A percentile compares a stretch with the other conserved stretches of the same genome.
These are phyloP conservation scores for Hericium erinaceus DNA, from an alignment of 768 basidiomycete species.

Conservation along the genomic window DNA sequence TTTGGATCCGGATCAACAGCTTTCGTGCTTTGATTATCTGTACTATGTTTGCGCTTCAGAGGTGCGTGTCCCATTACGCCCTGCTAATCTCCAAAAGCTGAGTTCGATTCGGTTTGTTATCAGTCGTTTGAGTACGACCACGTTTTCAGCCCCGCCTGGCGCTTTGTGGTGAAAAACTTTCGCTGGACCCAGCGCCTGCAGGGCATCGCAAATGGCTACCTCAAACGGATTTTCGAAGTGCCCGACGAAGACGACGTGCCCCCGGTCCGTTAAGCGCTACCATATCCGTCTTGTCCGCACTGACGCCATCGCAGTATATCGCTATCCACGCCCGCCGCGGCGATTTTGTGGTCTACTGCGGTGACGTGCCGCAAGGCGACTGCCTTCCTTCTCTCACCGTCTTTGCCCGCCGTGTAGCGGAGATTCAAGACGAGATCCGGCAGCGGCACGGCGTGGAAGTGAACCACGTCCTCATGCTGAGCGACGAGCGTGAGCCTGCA, in stretches of 20 bases:
- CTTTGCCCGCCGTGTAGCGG: conserved; percentile 16
- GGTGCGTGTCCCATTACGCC: conserved; percentile 12
- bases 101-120: conserved; percentile 9
- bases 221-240: conserved; percentile 21
- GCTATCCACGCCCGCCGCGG: conserved; percentile 7
- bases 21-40: conserved; percentile 32
- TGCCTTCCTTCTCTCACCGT: conserved; percentile 32
- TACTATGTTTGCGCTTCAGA: conserved; percentile 28
- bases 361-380: conserved; percentile 19
- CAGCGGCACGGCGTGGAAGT: conserved; percentile 21
- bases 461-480: conserved; percentile 30
- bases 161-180: conserved; percentile 24
- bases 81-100: no score
- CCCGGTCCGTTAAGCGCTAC: conserved; percentile 10
- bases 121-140: conserved; percentile 23
- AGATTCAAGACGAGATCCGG: conserved; percentile 28
- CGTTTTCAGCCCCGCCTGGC: conserved; percentile 28
- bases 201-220: conserved; percentile 20
- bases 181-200: conserved; percentile 25
- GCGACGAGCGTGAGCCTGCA: conserved; percentile 31
- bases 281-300: background rate
- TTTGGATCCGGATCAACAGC: conserved; percentile 28
- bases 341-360: conserved; percentile 22
- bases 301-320: conserved; percentile 1
- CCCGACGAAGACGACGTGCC: conserved; percentile 20